These are phyloP conservation scores for Carpinus viminea DNA, from an alignment of 306 rosid species.

Conservation along the genomic window DNA sequence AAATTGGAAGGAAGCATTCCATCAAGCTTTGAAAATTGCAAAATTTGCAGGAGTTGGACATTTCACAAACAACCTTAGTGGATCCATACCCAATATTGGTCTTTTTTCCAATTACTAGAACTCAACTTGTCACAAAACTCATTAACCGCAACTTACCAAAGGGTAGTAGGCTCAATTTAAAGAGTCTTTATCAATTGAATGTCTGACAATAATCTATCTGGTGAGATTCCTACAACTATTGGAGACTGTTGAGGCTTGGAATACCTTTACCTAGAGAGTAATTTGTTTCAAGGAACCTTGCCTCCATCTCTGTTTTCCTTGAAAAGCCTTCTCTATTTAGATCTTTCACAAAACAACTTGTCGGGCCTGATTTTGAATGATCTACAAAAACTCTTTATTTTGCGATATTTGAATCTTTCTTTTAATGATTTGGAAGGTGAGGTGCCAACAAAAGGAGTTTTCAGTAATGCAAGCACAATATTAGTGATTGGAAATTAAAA, in stretches of 20 bases:
- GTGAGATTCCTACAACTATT: too few relatives aligned
- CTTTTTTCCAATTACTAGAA: not conserved
- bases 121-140: conserved; percentile 10
- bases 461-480: conserved; percentile 27
- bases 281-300: not conserved
- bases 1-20: too few relatives aligned
- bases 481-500: conserved; percentile 12
- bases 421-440: conserved; percentile 46
- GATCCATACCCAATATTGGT: too few relatives aligned
- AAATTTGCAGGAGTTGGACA: too few relatives aligned
- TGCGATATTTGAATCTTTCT: conserved; percentile 38
- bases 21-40: too few relatives aligned
- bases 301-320: conserved; percentile 41
- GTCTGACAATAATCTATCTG: too few relatives aligned
- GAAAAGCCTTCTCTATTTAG: conserved; percentile 30
- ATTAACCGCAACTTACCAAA: too few relatives aligned
- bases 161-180: too few relatives aligned
- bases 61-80: too few relatives aligned
- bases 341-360: conserved; percentile 36
- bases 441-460: conserved; percentile 39
- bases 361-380: conserved; percentile 34
- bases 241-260: too few relatives aligned
- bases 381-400: conserved; percentile 13
- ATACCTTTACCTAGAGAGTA: too few relatives aligned
- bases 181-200: too few relatives aligned